Conservation (phyloP, 2,329 filamentous ascomycete genomes). For the Pseudogymnoascus sp. region DNA sequence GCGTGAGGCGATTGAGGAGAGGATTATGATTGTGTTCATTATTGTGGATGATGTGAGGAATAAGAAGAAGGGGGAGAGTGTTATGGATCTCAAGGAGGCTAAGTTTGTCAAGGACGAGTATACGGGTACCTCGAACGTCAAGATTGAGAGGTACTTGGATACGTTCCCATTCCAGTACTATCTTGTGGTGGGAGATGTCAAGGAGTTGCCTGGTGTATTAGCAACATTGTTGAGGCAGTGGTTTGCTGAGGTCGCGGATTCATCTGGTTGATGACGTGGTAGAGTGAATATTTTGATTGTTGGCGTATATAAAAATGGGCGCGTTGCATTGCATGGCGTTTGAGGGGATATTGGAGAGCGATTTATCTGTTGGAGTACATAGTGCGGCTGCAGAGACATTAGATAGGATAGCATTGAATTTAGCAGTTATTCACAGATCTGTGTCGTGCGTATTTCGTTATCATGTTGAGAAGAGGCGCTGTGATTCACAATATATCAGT, state of each 20-base stretch:
- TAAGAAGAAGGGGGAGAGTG: slow-evolving; percentile 54
- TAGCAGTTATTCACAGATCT: background rate
- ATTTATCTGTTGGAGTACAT: background rate
- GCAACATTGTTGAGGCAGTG: slow-evolving; percentile 87
- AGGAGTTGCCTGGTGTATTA: slow-evolving; percentile 82
- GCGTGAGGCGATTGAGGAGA: slow-evolving; percentile 80
- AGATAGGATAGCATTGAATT: background rate
- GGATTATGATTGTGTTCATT: slow-evolving; percentile 97
- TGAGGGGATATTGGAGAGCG: background rate
- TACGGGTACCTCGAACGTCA: slow-evolving; percentile 57
- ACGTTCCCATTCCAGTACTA: slow-evolving; percentile 97
- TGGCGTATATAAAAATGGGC: background rate
- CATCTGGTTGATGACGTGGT: slow-evolving; percentile 10
- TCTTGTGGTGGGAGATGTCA: slow-evolving; percentile 84
- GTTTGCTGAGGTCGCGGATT: slow-evolving; percentile 65
- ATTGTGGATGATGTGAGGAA: slow-evolving; percentile 68
- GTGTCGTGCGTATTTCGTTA: background rate
- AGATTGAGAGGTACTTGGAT: slow-evolving; percentile 87
- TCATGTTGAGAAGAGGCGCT: background rate
- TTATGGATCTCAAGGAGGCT: slow-evolving; percentile 83
- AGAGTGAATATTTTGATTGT: background rate
- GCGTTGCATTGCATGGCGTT: background rate
- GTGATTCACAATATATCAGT: background rate
- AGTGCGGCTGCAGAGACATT: background rate
- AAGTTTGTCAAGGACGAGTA: slow-evolving; percentile 64